Conservation (phyloP, 2,329 filamentous ascomycete species). For the Beauveria caledonica region DNA sequence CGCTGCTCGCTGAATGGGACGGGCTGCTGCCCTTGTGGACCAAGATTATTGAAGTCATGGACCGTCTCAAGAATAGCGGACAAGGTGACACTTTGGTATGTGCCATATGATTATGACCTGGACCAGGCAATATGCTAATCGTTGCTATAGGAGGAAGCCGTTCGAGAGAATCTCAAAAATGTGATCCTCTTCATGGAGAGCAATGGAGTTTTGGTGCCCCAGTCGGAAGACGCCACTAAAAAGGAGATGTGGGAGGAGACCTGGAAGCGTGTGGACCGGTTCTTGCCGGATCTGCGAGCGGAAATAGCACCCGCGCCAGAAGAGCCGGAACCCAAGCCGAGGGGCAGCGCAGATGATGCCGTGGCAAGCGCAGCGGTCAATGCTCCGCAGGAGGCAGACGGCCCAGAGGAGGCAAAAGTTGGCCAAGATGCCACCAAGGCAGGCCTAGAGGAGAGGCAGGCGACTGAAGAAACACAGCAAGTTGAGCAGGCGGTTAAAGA, state of each 20-base stretch:
- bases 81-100: conserved; percentile 81
- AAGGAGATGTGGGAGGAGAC: conserved; percentile 54
- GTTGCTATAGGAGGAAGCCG: conserved; percentile 71
- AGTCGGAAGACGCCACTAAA: conserved; percentile 46
- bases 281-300: conserved; percentile 48
- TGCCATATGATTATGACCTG: conserved; percentile 14
- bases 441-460: not conserved
- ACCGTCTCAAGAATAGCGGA: conserved; percentile 90
- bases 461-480: not conserved
- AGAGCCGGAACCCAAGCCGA: conserved; percentile 6
- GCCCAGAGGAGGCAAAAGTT: not conserved
- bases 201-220: conserved; percentile 73
- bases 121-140: conserved; percentile 12
- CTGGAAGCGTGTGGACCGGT: conserved; percentile 58
- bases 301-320: conserved; percentile 3
- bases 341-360: not conserved
- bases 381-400: not conserved
- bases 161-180: conserved; percentile 92
- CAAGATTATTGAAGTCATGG: conserved; percentile 87
- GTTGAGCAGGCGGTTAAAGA: not conserved
- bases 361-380: not conserved
- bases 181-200: conserved; percentile 91
- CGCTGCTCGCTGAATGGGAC: conserved; percentile 74
- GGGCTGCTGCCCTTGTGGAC: conserved; percentile 90
- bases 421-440: not conserved